Evolutionary conservation across 768 basidiomycete species (phyloP), one percentile per base, ranked within the genome.

Genomic region (Macrocybe gigantea): DNA sequence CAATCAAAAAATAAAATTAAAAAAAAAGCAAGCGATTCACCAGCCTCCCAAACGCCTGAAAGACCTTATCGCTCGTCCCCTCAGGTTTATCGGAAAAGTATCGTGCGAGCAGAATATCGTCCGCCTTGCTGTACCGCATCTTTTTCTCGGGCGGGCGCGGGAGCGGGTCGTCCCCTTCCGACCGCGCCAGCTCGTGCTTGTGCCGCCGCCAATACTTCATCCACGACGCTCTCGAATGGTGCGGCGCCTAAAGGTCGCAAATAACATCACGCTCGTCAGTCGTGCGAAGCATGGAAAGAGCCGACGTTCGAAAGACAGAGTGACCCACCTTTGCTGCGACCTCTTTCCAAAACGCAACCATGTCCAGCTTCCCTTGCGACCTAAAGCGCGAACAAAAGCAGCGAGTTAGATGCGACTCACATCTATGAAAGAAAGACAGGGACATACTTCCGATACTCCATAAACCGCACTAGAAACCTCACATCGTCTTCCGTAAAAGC

Each of bases 161-260:
- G 9, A 87, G 67, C 1, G 85, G 85, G 8, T 81, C 85, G 50
- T 85, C 84, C 1, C 67, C 71, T n/a, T 82, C 81, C 2, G 72
- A 69, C 48, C 77, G 78, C 44, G 83, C 74, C 34, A 90, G 67
- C 56, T 93, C 90, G 56, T 93, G 90, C 55, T 88, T 89, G 62
- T 93, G 90, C 47, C 90, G 73, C 11, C 90, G 77, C 80, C 88
- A 93, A 64, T 83, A 93, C 65, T 93, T 93, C 88, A 93, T 90
- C 90, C 90, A 93, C 5, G 90, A 93, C 41, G 90, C 90, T 34
- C 88, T 82, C 22, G 90, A 92, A 59, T 93, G 90, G 64, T 93
- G 90, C 0, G 90, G 90, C 0, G 89, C 89, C 85, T 88, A 56
- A 14, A 22, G 22, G 22, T 22, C 22, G 4, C 22, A 22, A 22